Evolutionary conservation across 2,329 filamentous ascomycete genomes (phyloP), one percentile per base, ranked within the genome.

Genomic region (Lecanicillium sp.): DNA sequence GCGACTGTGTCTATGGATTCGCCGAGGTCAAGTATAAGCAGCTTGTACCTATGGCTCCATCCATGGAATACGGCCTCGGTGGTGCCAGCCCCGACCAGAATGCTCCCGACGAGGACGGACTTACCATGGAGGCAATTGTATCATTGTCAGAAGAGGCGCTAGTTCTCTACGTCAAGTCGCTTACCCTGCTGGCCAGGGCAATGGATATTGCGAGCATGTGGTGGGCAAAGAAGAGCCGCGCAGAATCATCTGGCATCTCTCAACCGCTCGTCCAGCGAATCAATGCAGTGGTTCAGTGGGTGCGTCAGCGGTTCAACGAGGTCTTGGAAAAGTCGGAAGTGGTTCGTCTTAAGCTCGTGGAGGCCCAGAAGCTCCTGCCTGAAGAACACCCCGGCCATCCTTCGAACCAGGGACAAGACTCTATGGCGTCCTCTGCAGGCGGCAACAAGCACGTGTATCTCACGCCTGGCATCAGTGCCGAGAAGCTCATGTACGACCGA

Each of bases 11-110:
- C 3, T 98, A 89, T 58, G 89, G 90, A 3, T 97, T 98, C 61
- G 92, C 92, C 5, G 90, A 98, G 63, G 90, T 98, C 55, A 98
- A 98, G 62, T 96, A 94, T 63, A 92, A 94, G 61, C 92, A 98
- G 60, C 74, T 98, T n/a, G 78, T 96, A 36, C 92, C 92, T 3
- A 67, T 92, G 32, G 80, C 87, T 2, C 92, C 90, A 2, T 90
- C 85, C 0, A 76, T 74, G 48, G 79, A 86, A 35, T 79, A 84
- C 48, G 79, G 78, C 5, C 71, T 87, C 4, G 81, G 82, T 6
- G 79, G 81, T 12, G 60, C 74, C n/a, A 64, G 66, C 4, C 55
- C 66, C 8, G 77, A 82, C 4, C 69, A 72, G 52, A 54, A 70
- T 46, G 59, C 63, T 10, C 56, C 61, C 11, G 74, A 79, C 10